A percentile compares a stretch with the other conserved stretches of the same genome.
Evolutionary conservation across 75 land plant species (phyloP).

Genomic region (Sequoia sempervirens): DNA sequence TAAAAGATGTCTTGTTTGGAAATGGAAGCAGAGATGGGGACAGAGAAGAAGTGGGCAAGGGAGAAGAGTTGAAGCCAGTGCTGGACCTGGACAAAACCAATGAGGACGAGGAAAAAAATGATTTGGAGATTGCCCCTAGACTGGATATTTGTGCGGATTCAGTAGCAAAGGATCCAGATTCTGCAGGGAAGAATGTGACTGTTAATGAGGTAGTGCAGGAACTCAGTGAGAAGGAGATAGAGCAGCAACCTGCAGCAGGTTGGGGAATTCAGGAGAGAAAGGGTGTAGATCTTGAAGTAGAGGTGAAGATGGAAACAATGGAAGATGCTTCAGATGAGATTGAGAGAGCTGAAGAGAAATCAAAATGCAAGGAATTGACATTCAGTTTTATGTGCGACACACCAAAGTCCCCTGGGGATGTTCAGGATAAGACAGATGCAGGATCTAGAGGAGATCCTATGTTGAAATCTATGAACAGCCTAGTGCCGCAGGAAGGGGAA

Average conservation of each 20-base stretch:
- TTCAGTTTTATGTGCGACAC: constrained; percentile 9
- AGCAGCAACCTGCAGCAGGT: constrained; percentile 5
- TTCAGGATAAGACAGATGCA: not conserved
- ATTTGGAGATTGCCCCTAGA: not conserved
- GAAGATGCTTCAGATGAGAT: constrained; percentile 2
- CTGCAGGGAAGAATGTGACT: not conserved
- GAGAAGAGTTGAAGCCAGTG: not conserved
- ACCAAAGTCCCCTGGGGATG: not conserved
- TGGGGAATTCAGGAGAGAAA: constrained; percentile 13
- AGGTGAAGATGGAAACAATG: constrained; percentile 5
- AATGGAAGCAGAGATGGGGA: constrained; percentile 2
- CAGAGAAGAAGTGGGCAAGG: not conserved
- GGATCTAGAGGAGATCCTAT: not conserved
- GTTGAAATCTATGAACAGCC: not conserved
- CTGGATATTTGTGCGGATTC: not conserved
- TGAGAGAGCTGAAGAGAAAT: not conserved
- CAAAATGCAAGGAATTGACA: not conserved
- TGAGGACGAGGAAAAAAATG: constrained; percentile 6
- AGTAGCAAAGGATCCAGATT: not conserved
- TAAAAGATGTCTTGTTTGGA: not conserved
- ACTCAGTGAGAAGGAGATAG: not conserved
- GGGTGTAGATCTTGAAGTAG: constrained; percentile 26
- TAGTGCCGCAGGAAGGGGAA: constrained; percentile 11
- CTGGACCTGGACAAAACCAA: not conserved
- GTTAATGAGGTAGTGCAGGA: not conserved